Base-by-base conservation (phyloP, 2,329 filamentous ascomycete species). In the Pyrenophora graminea region DNA sequence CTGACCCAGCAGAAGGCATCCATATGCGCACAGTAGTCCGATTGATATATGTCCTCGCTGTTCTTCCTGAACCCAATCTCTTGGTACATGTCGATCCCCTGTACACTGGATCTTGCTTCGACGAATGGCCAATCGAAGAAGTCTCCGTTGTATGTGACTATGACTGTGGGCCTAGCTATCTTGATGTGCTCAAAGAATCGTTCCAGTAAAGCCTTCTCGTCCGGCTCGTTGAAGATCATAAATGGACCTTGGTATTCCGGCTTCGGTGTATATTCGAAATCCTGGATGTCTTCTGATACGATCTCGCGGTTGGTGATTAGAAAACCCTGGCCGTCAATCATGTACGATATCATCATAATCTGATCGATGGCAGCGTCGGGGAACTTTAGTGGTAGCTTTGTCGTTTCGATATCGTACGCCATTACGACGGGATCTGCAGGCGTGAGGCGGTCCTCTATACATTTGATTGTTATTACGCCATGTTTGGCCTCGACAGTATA, bases 101-200 rank as follows among this genome's bases (percentile, higher is more conserved):
- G 88, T 59, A 97, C 84, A 69, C 91, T 95, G 23, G 95, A 91
- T 76, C 94, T 83, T 38, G 94, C 86, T 77, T 99, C 94, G 19
- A 99, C 91, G 69, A 95, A 99, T 0, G 94, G 93, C 94, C 94
- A 99, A 87, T 99, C 94, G 86, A 99, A 99, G 73, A 99, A 99
- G 79, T 99, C 94, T 78, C 94, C 94, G 90, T 99, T 99, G 82
- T 99, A 99, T n/a, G 94, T 99, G 31, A 95, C 93, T 72, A 99
- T 99, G 49, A 99, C 93, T 0, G 92, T 97, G 0, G 94, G 94
- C 53, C 89, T 85, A 1, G 91, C 91, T 72, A 96, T 91, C 68
- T 99, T 97, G 74, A 99, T 89, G 72, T 97, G 94, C 34, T 90
- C 80, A 68, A 99, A 97, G 76, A 99, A 99, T 13, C 94, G 82